A percentile compares a stretch with the other conserved stretches of the same genome.
These are phyloP conservation scores for Mucor saturninus DNA, from an alignment of 371 early-diverging fungal species.

Conservation along the genomic window DNA sequence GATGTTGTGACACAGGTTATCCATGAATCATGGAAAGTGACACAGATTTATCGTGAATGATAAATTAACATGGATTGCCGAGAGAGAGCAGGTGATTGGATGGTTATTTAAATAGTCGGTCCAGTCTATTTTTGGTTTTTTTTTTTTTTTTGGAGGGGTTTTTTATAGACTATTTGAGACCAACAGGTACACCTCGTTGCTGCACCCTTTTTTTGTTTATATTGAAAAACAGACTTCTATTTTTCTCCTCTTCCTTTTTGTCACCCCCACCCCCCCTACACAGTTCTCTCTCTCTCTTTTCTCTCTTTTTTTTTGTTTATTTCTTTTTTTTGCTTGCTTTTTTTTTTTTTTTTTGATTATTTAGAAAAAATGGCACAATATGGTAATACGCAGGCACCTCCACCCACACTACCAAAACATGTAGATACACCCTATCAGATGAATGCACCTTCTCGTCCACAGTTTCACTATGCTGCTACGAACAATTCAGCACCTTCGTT, in stretches of 20 bases:
- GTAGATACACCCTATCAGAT: slow-evolving; percentile 20
- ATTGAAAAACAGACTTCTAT: slow-evolving; percentile 26
- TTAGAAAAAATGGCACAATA: slow-evolving; percentile 27
- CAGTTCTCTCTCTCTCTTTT: neutral
- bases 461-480: slow-evolving; percentile 26
- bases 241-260: slow-evolving; percentile 12
- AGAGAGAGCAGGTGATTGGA: neutral
- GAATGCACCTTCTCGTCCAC: slow-evolving; percentile 16
- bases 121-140: neutral
- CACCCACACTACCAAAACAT: slow-evolving; percentile 32
- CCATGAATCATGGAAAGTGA: neutral
- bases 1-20: too few relatives aligned
- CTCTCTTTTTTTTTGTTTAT: slow-evolving; percentile 14
- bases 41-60: neutral
- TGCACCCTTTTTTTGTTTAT: slow-evolving; percentile 29
- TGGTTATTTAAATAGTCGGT: neutral
- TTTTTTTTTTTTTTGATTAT: slow-evolving; percentile 1
- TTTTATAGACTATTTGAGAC: slow-evolving; percentile 1
- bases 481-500: slow-evolving; percentile 35
- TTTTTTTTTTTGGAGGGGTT: neutral
- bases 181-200: slow-evolving; percentile 28
- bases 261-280: slow-evolving; percentile 9
- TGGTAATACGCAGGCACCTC: slow-evolving; percentile 6
- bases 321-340: slow-evolving; percentile 7
- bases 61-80: neutral